Evolutionary conservation across 768 basidiomycete genomes (phyloP), one percentile per base, ranked within the genome.

Genomic region (Daedaleopsis sinensis): DNA sequence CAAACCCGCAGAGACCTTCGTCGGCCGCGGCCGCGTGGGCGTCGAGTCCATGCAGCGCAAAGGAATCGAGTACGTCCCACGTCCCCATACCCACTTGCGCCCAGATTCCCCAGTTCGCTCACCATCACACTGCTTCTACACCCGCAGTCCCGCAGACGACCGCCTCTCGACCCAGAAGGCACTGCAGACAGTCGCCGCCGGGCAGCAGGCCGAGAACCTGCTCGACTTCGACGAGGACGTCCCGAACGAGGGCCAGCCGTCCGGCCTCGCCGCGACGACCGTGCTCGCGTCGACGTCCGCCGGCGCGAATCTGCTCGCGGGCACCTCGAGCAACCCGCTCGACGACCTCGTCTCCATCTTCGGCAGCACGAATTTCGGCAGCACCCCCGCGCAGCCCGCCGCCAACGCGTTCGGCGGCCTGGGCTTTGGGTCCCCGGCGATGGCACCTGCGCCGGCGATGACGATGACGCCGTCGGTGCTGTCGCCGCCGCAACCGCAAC

Each of bases 301-400:
- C 19, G 88, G 88, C 5, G 87, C 86, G 18, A 92, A 82, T 64
- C 80, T 93, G 32, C 80, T 94, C 16, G 81, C 88, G 3, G 91
- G 90, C 5, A 89, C 90, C 24, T 94, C 93, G 15, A 83, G 83
- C 61, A 97, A 97, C 71, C 95, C 95, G 1, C 79, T 96, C 47
- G 94, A 96, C 73, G 94, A 97, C 72, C 82, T 97, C 12, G 94
- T 96, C 23, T 95, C 94, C 9, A 92, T 97, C 66, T 97, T 97
- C 71, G 93, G 93, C 16, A 69, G 77, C 69, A 70, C 78, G 64
- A 72, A 77, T 63, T 73, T 75, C 21, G 70, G 68, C 57, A 71
- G 70, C 35, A 68, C 60, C 12, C 59, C 57, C 18, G 67, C 63
- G 58, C 61, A 66, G 44, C 57, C 47, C 19, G 8, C 47, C 21